Evolutionary conservation across 108 stramenopile genomes (phyloP).

Genomic region (Cyclotella atomus): DNA sequence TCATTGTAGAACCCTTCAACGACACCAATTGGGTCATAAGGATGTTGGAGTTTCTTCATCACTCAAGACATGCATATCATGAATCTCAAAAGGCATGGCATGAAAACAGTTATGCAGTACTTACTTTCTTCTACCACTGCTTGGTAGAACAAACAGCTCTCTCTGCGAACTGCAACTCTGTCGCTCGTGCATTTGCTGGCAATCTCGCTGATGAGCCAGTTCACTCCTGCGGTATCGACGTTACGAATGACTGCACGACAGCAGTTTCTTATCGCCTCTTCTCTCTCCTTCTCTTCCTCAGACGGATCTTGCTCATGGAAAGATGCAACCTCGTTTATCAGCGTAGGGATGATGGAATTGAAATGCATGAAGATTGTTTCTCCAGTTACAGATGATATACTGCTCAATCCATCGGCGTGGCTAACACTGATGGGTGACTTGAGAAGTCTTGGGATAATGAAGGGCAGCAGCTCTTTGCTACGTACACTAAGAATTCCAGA

Average conservation of each 20-base stretch:
- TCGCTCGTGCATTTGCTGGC: conserved; percentile 76
- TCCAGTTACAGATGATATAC: conserved; percentile 88
- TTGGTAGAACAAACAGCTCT: conserved; percentile 83
- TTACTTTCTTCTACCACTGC: conserved; percentile 79
- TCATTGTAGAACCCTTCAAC: conserved; percentile 24
- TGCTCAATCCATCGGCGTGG: conserved; percentile 88
- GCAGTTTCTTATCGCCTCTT: conserved; percentile 64
- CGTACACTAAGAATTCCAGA: conserved; percentile 91
- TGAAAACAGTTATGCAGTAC: conserved; percentile 31
- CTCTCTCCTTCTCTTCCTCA: conserved; percentile 66
- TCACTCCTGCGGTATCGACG: conserved; percentile 80
- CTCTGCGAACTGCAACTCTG: conserved; percentile 72
- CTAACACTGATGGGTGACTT: conserved; percentile 78
- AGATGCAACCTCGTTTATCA: conserved; percentile 74
- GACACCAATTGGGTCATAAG: conserved; percentile 14
- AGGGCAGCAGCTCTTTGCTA: conserved; percentile 92
- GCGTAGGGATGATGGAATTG: conserved; percentile 72
- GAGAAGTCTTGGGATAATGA: conserved; percentile 92
- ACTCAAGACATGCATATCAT: too few species aligned
- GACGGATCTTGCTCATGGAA: conserved; percentile 39
- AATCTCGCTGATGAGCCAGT: conserved; percentile 81
- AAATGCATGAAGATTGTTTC: conserved; percentile 89
- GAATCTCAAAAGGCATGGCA: background rate
- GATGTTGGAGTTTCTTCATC: conserved; percentile 8
- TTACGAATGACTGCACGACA: conserved; percentile 65